Evolutionary conservation across 2,329 filamentous ascomycete species (phyloP), one percentile per base, ranked within the genome.

Genomic region (Trematosphaeria pertusa): DNA sequence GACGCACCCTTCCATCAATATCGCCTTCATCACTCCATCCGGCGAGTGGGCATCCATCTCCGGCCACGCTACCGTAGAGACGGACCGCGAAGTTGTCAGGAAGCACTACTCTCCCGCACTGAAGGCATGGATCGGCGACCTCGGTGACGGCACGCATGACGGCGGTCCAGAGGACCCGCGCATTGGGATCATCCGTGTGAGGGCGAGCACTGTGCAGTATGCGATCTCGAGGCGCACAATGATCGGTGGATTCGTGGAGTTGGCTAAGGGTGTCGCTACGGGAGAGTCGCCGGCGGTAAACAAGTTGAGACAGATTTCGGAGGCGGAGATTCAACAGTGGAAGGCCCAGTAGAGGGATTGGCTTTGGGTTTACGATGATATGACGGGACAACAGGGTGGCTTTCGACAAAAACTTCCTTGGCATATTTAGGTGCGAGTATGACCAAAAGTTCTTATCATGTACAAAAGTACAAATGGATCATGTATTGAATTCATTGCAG

Each of bases 21-120:
- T 96, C 56, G 83, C 87, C 37, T 96, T 96, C 78, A 79, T 93
- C 59, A 87, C 88, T 70, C 72, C 73, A 56, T 83, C 83, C 2
- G 89, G 91, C 58, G 86, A 93, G 71, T 96, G 91, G 91, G 91
- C 91, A 0, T 94, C 89, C 2, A 78, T 96, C 52, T 88, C 88
- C n/a, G 91, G 91, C 39, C 80, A 78, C 1, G 86, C 89, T 1
- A 76, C 75, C 19, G 79, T 96, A 59, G 77, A 88, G 61, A 88
- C 87, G 11, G 87, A 93, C 65, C 84, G 86, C 17, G 77, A 75
- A 2, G 73, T 83, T 17, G 81, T 96, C 46, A 79, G 83, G 69
- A 88, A 92, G 63, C 67, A 71, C 61, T 96, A 96, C 74, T 86
- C 79, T 17, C 81, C 85, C 0, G 69, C 78, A 0, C 77, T 96